Evolutionary conservation across 208 protist species (phyloP).

Genomic region (Sergeia podlipaevii): DNA sequence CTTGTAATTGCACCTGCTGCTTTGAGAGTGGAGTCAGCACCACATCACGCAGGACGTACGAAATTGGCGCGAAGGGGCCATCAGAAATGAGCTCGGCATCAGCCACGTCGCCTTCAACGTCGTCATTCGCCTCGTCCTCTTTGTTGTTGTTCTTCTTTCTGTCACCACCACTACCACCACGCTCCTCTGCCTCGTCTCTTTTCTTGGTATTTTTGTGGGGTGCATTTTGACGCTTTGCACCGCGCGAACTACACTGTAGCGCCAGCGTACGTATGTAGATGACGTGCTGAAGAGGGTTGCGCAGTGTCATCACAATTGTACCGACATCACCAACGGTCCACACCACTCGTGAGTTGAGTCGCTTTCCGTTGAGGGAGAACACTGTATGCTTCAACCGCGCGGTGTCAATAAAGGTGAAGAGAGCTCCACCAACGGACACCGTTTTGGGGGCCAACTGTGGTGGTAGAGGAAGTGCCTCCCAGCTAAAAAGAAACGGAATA

Average conservation of each 20-base stretch:
- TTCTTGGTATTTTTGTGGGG: too few relatives aligned
- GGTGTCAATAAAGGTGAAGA: conserved; percentile 91
- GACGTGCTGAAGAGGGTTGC: conserved; percentile 55
- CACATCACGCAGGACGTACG: conserved; percentile 57
- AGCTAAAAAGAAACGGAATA: conserved; percentile 57
- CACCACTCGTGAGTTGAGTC: conserved; percentile 64
- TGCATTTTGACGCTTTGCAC: not conserved
- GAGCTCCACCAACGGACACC: conserved; percentile 65
- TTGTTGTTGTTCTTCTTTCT: not conserved
- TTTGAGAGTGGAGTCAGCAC: conserved; percentile 44
- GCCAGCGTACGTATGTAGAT: conserved; percentile 48
- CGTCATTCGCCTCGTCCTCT: not conserved
- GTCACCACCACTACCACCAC: not conserved
- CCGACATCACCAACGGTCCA: conserved; percentile 82
- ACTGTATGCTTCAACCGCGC: conserved; percentile 78
- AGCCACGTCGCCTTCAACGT: not conserved
- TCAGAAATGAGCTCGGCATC: not conserved
- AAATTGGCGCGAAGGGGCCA: conserved; percentile 30
- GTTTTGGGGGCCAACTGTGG: conserved; percentile 77
- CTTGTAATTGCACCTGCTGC: conserved; percentile 48
- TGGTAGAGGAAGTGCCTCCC: conserved; percentile 72
- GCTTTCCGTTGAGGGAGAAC: conserved; percentile 73
- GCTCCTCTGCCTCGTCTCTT: conserved; percentile 7
- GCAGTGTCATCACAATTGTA: conserved; percentile 62
- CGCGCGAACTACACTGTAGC: conserved; percentile 41